A percentile compares a stretch with the other conserved stretches of the same genome.
These are phyloP conservation scores for Sarocladiaceae sp. DNA, from an alignment of 2,329 filamentous ascomycete species.

Conservation along the genomic window DNA sequence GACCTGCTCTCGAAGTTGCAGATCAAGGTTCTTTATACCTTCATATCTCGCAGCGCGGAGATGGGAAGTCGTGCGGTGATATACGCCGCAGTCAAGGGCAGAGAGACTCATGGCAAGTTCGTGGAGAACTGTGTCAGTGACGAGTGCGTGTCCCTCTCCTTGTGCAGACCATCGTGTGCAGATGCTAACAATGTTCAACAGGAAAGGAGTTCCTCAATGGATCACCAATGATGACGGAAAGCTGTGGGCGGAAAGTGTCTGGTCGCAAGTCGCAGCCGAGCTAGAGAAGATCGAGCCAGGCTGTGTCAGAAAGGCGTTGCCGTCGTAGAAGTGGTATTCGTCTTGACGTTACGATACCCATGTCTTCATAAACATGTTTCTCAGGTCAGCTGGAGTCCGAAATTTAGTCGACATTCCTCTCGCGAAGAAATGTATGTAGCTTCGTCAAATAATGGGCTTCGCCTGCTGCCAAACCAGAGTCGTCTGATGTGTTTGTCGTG, in stretches of 20 bases:
- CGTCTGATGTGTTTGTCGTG: slow-evolving; percentile 15
- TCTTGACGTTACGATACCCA: no score
- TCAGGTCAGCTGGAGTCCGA: no score
- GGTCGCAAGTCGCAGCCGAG: slow-evolving; percentile 21
- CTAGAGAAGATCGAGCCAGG: slow-evolving; percentile 22
- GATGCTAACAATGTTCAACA: background rate
- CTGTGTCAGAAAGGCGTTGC: slow-evolving; percentile 15
- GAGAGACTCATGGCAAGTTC: slow-evolving; percentile 22
- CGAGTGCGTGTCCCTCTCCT: slow-evolving; percentile 17
- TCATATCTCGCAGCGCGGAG: slow-evolving; percentile 14
- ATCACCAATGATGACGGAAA: slow-evolving; percentile 14
- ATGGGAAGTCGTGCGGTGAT: slow-evolving; percentile 22
- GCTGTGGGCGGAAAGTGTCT: slow-evolving; percentile 19
- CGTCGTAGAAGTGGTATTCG: background rate
- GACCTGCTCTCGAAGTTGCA: background rate
- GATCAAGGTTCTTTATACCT: background rate
- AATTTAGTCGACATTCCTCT: background rate
- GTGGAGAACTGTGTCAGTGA: slow-evolving; percentile 19
- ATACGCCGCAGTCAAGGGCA: slow-evolving; percentile 16
- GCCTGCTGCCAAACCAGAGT: slow-evolving; percentile 1
- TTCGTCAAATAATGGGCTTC: background rate
- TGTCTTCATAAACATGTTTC: no score
- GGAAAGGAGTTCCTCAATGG: slow-evolving; percentile 16
- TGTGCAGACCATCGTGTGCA: no score
- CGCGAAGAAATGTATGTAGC: background rate